Evolutionary conservation across 1,139 yeast species (phyloP).

Genomic region (Starmera stellimalicola): DNA sequence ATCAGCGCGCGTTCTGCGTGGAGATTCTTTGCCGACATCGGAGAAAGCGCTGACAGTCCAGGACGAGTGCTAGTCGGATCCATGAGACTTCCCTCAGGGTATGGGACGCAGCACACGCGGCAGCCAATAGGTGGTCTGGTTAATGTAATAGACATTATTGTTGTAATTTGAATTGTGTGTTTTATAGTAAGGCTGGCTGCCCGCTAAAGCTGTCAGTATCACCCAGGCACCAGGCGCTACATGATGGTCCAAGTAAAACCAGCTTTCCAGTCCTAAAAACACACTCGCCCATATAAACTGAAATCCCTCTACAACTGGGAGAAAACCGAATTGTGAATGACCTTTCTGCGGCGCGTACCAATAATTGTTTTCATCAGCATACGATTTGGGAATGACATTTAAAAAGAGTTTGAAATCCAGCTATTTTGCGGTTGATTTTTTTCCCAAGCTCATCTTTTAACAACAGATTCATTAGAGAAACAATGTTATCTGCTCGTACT

Average conservation of each 20-base stretch:
- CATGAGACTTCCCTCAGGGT: neutral
- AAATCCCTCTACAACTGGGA: neutral
- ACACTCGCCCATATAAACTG: neutral
- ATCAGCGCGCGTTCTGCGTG: too few relatives aligned
- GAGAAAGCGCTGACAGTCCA: neutral
- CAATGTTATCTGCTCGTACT: constrained; percentile 31
- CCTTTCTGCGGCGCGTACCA: neutral
- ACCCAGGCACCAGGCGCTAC: neutral
- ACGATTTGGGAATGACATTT: neutral
- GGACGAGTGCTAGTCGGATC: constrained; percentile 1
- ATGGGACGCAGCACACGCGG: neutral
- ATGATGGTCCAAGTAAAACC: neutral
- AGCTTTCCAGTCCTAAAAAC: neutral
- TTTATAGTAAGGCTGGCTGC: too few relatives aligned
- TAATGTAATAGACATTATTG: neutral
- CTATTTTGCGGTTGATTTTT: neutral
- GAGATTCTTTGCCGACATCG: too few relatives aligned
- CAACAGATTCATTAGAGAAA: constrained; percentile 1
- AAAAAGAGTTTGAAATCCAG: neutral
- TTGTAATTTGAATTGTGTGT: too few relatives aligned
- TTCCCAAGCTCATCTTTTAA: neutral
- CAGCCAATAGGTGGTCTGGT: neutral
- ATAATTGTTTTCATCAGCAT: neutral
- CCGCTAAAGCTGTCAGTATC: too few relatives aligned
- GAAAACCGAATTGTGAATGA: neutral